phyloP scores from a whole-genome alignment of 257 asterid species.

The Solanum gracilifrons region DNA sequence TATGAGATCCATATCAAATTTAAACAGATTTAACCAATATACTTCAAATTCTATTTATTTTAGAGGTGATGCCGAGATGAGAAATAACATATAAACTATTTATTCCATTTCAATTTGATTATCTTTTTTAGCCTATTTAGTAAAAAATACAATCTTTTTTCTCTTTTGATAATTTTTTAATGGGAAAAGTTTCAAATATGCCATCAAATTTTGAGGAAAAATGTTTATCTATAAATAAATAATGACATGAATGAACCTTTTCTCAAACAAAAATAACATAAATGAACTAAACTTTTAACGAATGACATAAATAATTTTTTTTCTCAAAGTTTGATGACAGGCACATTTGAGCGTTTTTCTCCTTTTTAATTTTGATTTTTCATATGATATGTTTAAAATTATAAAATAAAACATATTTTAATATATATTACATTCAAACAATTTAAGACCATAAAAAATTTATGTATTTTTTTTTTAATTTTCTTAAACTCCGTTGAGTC shows the following conservation, averaged over 20 bases:
- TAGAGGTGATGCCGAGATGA: not conserved
- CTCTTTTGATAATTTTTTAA: not conserved
- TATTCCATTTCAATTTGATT: not conserved
- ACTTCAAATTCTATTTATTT: not conserved
- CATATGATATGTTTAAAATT: fast-evolving
- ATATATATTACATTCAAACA: no score
- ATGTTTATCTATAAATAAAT: no score
- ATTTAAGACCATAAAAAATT: not conserved
- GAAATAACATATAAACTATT: no score
- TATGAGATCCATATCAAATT: not conserved
- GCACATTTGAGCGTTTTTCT: no score
- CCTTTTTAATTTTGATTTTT: no score
- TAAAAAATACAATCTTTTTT: no score
- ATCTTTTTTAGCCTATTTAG: not conserved
- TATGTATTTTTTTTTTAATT: no score
- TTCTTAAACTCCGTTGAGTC: not conserved
- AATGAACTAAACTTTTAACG: no score
- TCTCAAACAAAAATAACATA: no score
- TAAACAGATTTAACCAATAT: not conserved
- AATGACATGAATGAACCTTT: not conserved
- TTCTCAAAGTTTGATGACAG: not conserved
- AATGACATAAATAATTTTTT: no score
- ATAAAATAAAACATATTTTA: not conserved
- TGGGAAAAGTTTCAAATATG: no score
- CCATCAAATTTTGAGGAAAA: not conserved